Base-by-base conservation (phyloP, 1,139 yeast species). In the Fermentozyma sake region DNA sequence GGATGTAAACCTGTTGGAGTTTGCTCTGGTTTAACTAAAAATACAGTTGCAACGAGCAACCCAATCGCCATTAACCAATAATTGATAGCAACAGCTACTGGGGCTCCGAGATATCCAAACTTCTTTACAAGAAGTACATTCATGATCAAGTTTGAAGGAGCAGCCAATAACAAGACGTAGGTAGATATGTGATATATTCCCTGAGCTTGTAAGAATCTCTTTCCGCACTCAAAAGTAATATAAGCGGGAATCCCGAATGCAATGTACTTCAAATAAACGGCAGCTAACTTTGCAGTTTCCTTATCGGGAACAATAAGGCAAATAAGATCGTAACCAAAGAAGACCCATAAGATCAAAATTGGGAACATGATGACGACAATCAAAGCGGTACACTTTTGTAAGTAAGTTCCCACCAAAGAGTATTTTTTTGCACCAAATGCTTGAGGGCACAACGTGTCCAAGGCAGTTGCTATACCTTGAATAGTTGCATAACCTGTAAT, bases 391-490 rank as follows among this genome's bases (percentile, higher is more conserved):
- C 79, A 72, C 41, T 73, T 68, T 50, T 73, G 79, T 36, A 71
- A 57, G 32, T 72, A 69, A 7, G 62, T 44, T 1, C 79, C 80
- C 9, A 74, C 79, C 41, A 72, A 49, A 26, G 61, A 64, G 42
- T 66, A 68, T 36, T 63, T 69, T 25, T 63, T 59, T 4, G 79
- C 79, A 12, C 80, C 80, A 43, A 70, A 73, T 4, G 79, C 79
- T 44, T 73, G 79, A 1, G 79, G 78, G 44, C 95, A 85, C 21
- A 87, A 59, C 0, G 96, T 86, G 47, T 87, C 96, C 31, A 87
- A 62, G 13, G 94, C 76, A 0, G 96, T 86, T 0, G 95, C 75
- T 19, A 74, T 59, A 26, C 80, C 80, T 31, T 72, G 74, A 30
- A 73, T 73, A 9, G 76, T 65, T 3, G 79, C 74, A 37, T 72